Evolutionary conservation across 2,329 filamentous ascomycete species (phyloP).

Genomic region (Alternaria solani): DNA sequence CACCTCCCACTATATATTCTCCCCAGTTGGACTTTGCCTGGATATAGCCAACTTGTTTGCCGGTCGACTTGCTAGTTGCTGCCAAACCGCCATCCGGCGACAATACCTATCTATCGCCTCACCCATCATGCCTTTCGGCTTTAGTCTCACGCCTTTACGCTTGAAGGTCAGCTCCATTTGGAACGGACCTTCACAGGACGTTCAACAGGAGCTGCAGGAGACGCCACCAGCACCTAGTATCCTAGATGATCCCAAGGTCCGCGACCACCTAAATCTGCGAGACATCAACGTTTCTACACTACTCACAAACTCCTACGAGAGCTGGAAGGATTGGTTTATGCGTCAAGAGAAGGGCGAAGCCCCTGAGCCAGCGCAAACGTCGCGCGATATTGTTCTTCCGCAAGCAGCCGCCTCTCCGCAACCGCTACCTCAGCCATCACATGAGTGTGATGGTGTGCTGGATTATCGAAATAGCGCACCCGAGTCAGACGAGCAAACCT

Average conservation of each 20-base stretch:
- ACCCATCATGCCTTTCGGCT: background rate
- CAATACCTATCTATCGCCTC: background rate
- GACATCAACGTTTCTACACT: background rate
- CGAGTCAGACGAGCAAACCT: background rate
- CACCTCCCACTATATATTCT: background rate
- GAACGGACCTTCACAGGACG: background rate
- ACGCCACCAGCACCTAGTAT: background rate
- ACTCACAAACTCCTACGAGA: background rate
- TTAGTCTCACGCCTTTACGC: background rate
- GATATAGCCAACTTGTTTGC: background rate
- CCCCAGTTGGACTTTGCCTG: background rate
- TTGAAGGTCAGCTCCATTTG: background rate
- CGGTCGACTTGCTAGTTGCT: background rate
- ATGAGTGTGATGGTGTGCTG: too few relatives aligned
- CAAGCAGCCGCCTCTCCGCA: too few relatives aligned
- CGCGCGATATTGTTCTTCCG: too few relatives aligned
- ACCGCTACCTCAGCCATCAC: too few relatives aligned
- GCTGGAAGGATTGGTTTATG: background rate
- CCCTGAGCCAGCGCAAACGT: too few relatives aligned
- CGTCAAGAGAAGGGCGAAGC: background rate
- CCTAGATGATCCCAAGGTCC: background rate
- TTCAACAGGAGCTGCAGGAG: background rate
- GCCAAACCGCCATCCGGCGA: background rate
- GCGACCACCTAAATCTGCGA: background rate
- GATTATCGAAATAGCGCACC: too few relatives aligned